Evolutionary conservation across 495 filamentous ascomycete genomes (phyloP).

Genomic region (Rusavskia elegans): DNA sequence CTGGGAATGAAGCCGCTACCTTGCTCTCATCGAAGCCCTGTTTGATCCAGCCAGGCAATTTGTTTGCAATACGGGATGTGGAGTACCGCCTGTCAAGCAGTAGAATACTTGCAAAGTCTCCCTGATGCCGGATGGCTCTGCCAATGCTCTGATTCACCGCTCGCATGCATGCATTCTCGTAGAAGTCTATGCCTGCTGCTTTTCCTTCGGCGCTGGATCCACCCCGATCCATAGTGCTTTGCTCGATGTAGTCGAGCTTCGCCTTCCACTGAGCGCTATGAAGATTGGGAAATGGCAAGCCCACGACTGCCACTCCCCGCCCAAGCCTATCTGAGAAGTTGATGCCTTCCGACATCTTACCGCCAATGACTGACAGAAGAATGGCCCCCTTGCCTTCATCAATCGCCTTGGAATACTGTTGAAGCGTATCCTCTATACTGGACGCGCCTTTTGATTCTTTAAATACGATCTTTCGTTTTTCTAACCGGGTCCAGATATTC

Average conservation of each 20-base stretch:
- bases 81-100: slow-evolving; percentile 69
- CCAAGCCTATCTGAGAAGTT: slow-evolving; percentile 92
- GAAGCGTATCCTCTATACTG: slow-evolving; percentile 48
- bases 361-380: slow-evolving; percentile 86
- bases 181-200: slow-evolving; percentile 63
- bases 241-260: slow-evolving; percentile 72
- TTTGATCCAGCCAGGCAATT: slow-evolving; percentile 82
- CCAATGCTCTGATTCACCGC: slow-evolving; percentile 96
- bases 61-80: slow-evolving; percentile 48
- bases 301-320: slow-evolving; percentile 75
- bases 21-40: slow-evolving; percentile 15
- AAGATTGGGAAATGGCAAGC: slow-evolving; percentile 85
- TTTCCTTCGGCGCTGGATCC: slow-evolving; percentile 33
- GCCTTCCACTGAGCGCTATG: slow-evolving; percentile 84
- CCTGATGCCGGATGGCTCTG: slow-evolving; percentile 72
- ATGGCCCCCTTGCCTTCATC: slow-evolving; percentile 53
- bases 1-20: background rate
- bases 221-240: slow-evolving; percentile 36
- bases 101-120: slow-evolving; percentile 81
- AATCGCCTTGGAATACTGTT: slow-evolving; percentile 55
- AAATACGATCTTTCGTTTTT: slow-evolving; percentile 47
- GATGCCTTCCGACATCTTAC: slow-evolving; percentile 90
- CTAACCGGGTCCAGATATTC: slow-evolving; percentile 32
- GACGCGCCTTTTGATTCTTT: slow-evolving; percentile 41
- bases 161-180: slow-evolving; percentile 91